Conservation (phyloP, 179 eudicot species). For the Beta corolliflora region DNA sequence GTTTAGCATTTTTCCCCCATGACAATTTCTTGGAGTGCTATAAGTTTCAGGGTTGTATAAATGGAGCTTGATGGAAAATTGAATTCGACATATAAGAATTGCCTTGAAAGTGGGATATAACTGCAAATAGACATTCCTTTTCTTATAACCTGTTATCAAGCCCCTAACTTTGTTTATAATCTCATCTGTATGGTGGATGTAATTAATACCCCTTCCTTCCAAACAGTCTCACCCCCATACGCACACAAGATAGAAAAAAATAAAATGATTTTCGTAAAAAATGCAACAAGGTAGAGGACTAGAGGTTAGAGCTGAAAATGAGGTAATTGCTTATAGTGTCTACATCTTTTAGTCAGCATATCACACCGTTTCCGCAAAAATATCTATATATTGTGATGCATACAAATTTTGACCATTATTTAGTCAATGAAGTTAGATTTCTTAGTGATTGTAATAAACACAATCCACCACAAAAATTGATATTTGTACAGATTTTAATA, state of each 20-base stretch:
- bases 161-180: not conserved
- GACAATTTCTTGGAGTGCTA: not conserved
- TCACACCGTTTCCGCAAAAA: not conserved
- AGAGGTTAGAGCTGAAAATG: too few species aligned
- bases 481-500: too few species aligned
- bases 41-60: not conserved
- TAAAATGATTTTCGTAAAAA: not conserved
- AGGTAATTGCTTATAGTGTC: too few species aligned
- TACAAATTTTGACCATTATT: not conserved
- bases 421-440: not conserved
- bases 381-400: too few species aligned
- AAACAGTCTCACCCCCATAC: not conserved
- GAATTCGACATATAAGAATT: not conserved
- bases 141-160: not conserved
- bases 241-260: not conserved
- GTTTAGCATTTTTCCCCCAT: not conserved
- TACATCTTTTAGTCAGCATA: not conserved
- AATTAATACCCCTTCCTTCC: not conserved
- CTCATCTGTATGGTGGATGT: not conserved
- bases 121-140: not conserved
- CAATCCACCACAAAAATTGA: not conserved
- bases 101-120: not conserved
- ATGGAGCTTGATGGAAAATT: not conserved
- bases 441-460: not conserved
- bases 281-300: not conserved